Conservation (phyloP, 1,284 basidiomycete species). For the Laetiporus sulphureus region DNA sequence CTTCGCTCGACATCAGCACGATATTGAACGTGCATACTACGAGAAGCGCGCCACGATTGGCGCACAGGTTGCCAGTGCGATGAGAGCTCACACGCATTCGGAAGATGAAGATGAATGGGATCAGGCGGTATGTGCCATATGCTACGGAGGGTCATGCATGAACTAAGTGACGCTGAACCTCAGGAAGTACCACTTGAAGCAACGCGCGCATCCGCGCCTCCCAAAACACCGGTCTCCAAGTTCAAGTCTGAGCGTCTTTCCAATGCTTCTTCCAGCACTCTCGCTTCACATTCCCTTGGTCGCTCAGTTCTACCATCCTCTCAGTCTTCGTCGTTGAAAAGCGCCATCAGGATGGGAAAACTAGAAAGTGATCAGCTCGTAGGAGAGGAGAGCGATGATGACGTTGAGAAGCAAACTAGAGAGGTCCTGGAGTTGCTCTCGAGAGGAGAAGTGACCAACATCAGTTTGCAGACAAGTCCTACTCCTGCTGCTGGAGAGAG, state of each 20-base stretch:
- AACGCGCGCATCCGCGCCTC: constrained; percentile 27
- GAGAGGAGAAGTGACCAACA: constrained; percentile 52
- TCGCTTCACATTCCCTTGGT: constrained; percentile 34
- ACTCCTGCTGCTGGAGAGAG: neutral
- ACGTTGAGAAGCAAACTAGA: constrained; percentile 35
- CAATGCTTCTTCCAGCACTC: constrained; percentile 23
- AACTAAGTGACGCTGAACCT: neutral
- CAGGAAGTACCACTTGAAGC: constrained; percentile 37
- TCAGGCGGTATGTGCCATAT: constrained; percentile 32
- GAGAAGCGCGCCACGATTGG: constrained; percentile 51
- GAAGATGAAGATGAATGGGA: constrained; percentile 34
- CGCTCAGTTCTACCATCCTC: constrained; percentile 45
- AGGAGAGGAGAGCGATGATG: constrained; percentile 53
- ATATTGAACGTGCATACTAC: constrained; percentile 67
- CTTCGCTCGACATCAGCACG: constrained; percentile 58
- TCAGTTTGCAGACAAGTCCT: constrained; percentile 31
- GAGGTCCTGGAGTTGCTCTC: constrained; percentile 51
- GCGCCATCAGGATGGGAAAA: constrained; percentile 55
- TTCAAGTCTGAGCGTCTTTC: constrained; percentile 53
- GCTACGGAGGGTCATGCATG: no score
- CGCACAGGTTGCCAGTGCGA: constrained; percentile 40
- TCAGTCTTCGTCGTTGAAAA: constrained; percentile 43
- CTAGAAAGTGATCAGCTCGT: constrained; percentile 49
- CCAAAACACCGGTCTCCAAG: constrained; percentile 48
- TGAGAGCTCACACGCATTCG: constrained; percentile 41